Conservation (phyloP, 1,139 yeast genomes). For the Magnusiomyces starmeri region DNA sequence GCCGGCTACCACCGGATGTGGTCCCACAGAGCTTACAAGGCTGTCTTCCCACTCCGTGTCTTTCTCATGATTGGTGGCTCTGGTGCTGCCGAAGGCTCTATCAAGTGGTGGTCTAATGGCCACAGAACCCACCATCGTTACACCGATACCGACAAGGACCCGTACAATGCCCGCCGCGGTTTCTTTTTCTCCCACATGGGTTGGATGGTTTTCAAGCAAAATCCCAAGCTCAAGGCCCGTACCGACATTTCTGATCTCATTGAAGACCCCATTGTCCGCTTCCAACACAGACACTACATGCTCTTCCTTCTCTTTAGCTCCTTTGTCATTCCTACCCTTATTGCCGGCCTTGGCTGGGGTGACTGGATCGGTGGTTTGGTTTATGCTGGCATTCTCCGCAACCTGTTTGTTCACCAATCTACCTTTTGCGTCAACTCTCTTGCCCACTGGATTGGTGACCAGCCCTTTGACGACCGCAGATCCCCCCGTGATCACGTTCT, state of each 20-base stretch:
- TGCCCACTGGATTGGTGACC: conserved; percentile 97
- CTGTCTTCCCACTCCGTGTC: conserved; percentile 59
- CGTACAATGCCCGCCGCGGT: conserved; percentile 93
- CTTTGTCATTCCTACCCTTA: conserved; percentile 61
- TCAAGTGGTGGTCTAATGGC: conserved; percentile 98
- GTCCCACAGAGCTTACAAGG: conserved; percentile 86
- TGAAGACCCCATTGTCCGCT: conserved; percentile 81
- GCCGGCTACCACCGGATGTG: conserved; percentile 90
- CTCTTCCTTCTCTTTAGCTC: conserved; percentile 59
- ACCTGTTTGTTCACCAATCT: conserved; percentile 87
- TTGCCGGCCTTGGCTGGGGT: conserved; percentile 78
- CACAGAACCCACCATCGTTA: conserved; percentile 97
- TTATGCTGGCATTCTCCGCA: conserved; percentile 82
- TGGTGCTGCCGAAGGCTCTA: conserved; percentile 93
- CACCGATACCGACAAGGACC: conserved; percentile 95
- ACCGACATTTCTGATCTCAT: conserved; percentile 92
- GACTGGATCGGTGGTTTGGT: conserved; percentile 91
- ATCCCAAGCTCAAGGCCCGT: conserved; percentile 90
- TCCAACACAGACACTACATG: conserved; percentile 90
- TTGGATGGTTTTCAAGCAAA: conserved; percentile 92
- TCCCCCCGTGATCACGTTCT: conserved; percentile 94
- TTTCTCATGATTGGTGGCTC: conserved; percentile 84
- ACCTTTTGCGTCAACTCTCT: conserved; percentile 97
- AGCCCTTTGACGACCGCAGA: conserved; percentile 96
- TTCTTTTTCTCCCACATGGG: conserved; percentile 96